Evolutionary conservation across 1,284 basidiomycete species (phyloP), one percentile per base, ranked within the genome.

Genomic region (Schizopora paradoxa): DNA sequence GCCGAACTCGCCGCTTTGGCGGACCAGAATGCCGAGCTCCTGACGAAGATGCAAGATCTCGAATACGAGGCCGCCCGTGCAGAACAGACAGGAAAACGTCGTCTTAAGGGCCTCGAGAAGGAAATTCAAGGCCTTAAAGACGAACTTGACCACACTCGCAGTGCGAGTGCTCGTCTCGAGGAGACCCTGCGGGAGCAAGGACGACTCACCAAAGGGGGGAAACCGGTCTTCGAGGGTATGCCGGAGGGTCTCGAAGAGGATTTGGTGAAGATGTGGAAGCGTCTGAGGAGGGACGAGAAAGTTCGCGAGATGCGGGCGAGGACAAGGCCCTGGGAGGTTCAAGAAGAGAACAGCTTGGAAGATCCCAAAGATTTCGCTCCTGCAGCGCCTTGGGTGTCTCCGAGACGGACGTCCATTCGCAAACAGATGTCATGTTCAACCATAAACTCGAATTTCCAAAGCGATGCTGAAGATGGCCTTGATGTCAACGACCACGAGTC

Each of bases 11-110:
- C 78, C 2, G 67, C 72, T 5, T 74, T 92, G 21, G 76, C 81
- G 0, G 85, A 89, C 56, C 86, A 91, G 63, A 92, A 92, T 57
- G 79, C 82, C 0, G 83, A 90, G 48, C 77, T 92, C 13, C 66
- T 86, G 5, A 64, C 74, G 18, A 86, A 87, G 53, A 69, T 92
- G 5, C 80, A 87, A 58, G 74, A 75, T 48, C 71, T 92, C 18
- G 84, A 91, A 58, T 62, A 72, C 0, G 88, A 91, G 52, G 77
- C 86, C 4, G 64, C 66, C 6, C 71, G 73, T 34, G 71, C 80
- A 3, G 86, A 91, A 52, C 73, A 77, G 31, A 69, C 73, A 1
- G 86, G 86, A 5, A 75, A 82, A 44, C 74, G 77, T 31, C 77
- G 77, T 53, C 68, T 92, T 10, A 77, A 79, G 37, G 75, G 73